Base-by-base conservation (phyloP, 805 yeast genomes). In the Saturnispora besseyi region DNA sequence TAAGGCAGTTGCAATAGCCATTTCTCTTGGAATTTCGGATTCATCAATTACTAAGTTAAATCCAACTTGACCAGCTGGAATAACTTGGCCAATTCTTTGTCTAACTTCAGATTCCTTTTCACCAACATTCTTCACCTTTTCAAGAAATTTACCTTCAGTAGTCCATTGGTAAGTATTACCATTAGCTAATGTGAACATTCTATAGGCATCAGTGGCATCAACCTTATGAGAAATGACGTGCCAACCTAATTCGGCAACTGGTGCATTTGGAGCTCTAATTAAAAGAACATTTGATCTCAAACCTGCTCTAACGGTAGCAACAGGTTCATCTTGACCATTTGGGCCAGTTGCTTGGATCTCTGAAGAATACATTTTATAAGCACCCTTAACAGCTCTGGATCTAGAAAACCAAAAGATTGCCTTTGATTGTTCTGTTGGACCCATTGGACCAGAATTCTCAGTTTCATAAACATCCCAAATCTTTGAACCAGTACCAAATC, bases 151-250 rank as follows among this genome's bases (percentile, higher is more conserved):
- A 18, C 83, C 84, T 46, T 70, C 70, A 31, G 74, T 72, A 4
- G 86, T 79, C 86, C 87, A 81, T 58, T 81, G 86, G 57, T 79
- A 81, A 5, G 77, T 76, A 45, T 61, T 56, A 9, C 86, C 86
- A 59, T 81, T 82, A 3, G 81, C 72, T 44, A 81, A 67, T 40
- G 76, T 74, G 62, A 81, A 81, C 70, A 76, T 69, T 56, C 85
- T 69, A 62, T 80, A 81, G 53, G 76, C 69, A 57, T 79, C 86
- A 36, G 71, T 68, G 2, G 82, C 83, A 60, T 80, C 86, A 22
- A 78, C 83, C 46, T 75, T 63, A 57, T 80, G 84, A 51, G 73
- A 72, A 36, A 81, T 70, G 30, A 77, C 69, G 61, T 79, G 84
- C 82, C 84, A 77, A 12, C 86, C 86, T 33, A 79, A 67, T 59